Base-by-base conservation (phyloP, 2,329 filamentous ascomycete species). In the Fusarium begoniae region DNA sequence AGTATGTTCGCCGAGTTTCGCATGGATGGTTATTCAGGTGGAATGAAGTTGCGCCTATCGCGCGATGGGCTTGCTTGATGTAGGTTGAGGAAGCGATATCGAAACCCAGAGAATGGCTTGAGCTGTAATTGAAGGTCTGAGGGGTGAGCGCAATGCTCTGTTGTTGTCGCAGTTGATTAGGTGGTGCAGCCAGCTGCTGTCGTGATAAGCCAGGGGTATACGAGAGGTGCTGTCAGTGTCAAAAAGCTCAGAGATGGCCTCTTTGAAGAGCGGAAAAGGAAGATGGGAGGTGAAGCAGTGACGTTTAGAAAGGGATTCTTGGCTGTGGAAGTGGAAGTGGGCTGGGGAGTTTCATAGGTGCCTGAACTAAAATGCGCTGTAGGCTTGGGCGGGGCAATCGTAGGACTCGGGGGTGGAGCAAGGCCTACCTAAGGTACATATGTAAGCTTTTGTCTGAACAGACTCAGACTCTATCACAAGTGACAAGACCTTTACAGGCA, bases 281-380 rank as follows among this genome's bases (percentile, higher is more conserved):
- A 41, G 55, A 51, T 66, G 71, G 55, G 24, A 66, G 63, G 61
- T 65, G 72, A 71, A 69, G 65, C 60, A 74, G 77, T 79, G 77
- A 78, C 77, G 77, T 78, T 77, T 56, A 62, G 56, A 66, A 62
- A 67, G 61, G 63, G 66, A 69, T 64, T n/a, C 58, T 69, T 54
- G 65, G 44, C 38, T n/a, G 26, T 70, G 66, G 73, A 58, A 26
- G 56, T 69, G 57, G 38, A 58, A 57, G 61, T 70, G 66, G 69
- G 60, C 50, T 73, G 43, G 65, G 57, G 47, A 56, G 76, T 78
- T 78, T 78, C 74, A 75, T 53, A 77, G 72, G 64, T 75, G 76
- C 72, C 75, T 74, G 72, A 74, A 71, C 72, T 75, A 75, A 77
- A 76, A 68, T 68, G 55, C 47, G 26, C 55, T 62, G 64, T 47